Evolutionary conservation across 1,284 basidiomycete genomes (phyloP), one percentile per base, ranked within the genome.

Genomic region (Boletus chippewaensis): DNA sequence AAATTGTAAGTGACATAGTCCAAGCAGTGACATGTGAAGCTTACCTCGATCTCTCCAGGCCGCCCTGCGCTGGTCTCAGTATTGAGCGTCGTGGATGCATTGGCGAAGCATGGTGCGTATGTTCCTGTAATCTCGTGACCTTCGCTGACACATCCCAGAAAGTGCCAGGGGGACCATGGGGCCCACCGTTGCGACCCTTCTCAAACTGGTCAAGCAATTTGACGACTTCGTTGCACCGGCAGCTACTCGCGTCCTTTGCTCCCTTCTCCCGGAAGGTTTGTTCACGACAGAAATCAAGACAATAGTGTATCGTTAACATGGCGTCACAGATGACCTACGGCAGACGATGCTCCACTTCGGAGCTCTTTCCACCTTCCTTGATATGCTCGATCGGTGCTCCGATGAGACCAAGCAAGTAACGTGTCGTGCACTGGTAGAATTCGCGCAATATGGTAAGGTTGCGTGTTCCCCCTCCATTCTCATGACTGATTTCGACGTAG

Each of bases 161-260:
- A 43, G 16, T 2, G 56, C 49, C 8, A 59, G 55, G 40, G 40
- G 2, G 7, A 12, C 34, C 4, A 55, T 61, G 52, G 51, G 51
- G 2, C 40, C 48, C 0, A 55, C 44, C 1, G 26, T 61, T 8
- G 35, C 50, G 13, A 57, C 56, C 1, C 52, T 65, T 45, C 46
- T 66, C 38, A 66, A 47, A 26, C 28, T 65, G 10, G 44, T 60
- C 35, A 48, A 50, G 16, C 49, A 49, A 22, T 54, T 29, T 28
- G 66, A 68, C 22, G 60, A 68, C 43, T 65, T 64, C 32, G 66
- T 65, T 10, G 50, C 63, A n/a, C 65, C 66, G 0, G 61, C 61
- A 5, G 66, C 66, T 10, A 56, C 51, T 5, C 60, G 54, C 15
- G 58, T 62, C 1, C 51, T 67, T 20, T 61, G 65, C 12, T 54